Conservation (phyloP, 2,329 filamentous ascomycete species). For the Zymoseptoria crescenta region DNA sequence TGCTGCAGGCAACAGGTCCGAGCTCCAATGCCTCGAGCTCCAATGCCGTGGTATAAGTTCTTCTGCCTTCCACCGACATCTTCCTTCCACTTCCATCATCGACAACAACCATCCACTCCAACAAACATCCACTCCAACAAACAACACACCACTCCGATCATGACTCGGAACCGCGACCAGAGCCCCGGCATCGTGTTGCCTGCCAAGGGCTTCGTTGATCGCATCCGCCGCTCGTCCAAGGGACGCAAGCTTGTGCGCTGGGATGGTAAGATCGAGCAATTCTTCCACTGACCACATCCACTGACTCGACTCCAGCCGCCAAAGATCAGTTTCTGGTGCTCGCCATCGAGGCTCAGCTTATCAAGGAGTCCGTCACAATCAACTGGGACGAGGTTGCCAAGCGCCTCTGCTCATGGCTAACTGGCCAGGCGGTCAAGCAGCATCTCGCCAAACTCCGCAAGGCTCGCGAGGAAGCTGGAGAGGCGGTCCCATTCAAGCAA, state of each 20-base stretch:
- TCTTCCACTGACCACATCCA: not conserved
- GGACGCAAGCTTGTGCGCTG: not conserved
- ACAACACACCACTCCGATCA: not conserved
- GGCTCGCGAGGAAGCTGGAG: constrained; percentile 8
- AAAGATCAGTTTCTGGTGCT: constrained; percentile 22
- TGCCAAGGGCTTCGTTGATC: not conserved
- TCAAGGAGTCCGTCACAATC: constrained; percentile 7
- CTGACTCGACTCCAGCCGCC: not conserved
- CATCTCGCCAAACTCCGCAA: constrained; percentile 21
- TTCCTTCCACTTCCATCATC: not conserved
- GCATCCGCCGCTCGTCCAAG: not conserved
- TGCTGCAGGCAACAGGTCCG: not conserved
- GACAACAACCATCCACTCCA: not conserved
- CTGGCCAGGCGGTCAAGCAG: constrained; percentile 20
- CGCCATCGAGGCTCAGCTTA: constrained; percentile 14
- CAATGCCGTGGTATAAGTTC: not conserved
- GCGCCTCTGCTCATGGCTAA: constrained; percentile 5
- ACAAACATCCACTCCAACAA: not conserved
- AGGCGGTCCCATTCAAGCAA: constrained; percentile 13
- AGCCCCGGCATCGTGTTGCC: not conserved
- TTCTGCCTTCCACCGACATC: not conserved
- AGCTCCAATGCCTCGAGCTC: not conserved
- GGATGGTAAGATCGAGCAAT: not conserved
- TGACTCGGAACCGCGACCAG: not conserved
- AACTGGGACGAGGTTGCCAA: constrained; percentile 16